Evolutionary conservation across 257 asterid genomes (phyloP), one percentile per base, ranked within the genome.

Genomic region (Sherardia arvensis): DNA sequence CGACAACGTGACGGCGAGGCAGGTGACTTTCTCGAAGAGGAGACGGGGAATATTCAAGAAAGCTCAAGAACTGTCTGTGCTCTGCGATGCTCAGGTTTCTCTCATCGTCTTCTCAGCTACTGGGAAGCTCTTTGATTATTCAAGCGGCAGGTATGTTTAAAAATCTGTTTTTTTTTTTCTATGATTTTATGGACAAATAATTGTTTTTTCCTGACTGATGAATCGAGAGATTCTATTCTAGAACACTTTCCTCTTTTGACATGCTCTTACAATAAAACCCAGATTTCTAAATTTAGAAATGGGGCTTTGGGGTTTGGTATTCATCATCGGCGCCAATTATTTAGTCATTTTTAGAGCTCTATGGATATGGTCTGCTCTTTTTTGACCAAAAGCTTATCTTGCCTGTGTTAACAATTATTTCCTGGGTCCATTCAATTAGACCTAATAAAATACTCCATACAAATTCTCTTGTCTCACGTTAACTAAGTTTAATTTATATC

Each of bases 21-120:
- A 78, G 58, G 82, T 78, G 62, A 78, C 82, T 23, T 78, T 78
- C 53, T 78, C 82, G 6, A 78, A 78, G 74, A 74, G 82, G 20
- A 78, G 79, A 68, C 61, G 77, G 51, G 82, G 82, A 28, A 66
- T 78, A 23, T 65, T 78, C 57, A 78, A 78, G 76, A 78, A 78
- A 66, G 82, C 82, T 33, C 74, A 65, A 29, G 82, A 78, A 56
- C 82, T 78, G 30, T 64, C 77, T 0, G 74, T 78, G 48, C 69
- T 78, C 1, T 78, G 82, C 45, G 82, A 78, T 78, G 82, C 75
- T 49, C 73, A 78, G 20, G 77, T 78, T 71, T 74, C 76, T 27
- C 74, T 78, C 58, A 71, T 78, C 54, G 60, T 78, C 59, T 78
- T 78, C 79, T 78, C 82, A 14, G 61, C 79, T 23, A 78, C 82